A percentile compares a stretch with the other conserved stretches of the same genome.
Evolutionary conservation across 2,329 filamentous ascomycete species (phyloP).

Genomic region (Paraconiothyrium brasiliense): DNA sequence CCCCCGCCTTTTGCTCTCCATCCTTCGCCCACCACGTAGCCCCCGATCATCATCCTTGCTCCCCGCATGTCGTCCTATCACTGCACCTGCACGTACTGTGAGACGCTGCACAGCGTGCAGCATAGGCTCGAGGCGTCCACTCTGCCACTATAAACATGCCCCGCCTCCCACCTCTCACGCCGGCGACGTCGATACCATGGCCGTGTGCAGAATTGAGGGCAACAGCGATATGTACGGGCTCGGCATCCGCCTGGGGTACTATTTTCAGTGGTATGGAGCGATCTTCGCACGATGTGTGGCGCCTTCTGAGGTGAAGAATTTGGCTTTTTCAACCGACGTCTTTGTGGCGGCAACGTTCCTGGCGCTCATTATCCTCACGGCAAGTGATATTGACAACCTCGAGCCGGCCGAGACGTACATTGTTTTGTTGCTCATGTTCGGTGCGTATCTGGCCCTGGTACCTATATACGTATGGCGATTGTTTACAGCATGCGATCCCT

Average conservation of each 20-base stretch:
- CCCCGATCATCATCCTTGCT: slow-evolving; percentile 8
- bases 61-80: neutral
- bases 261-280: slow-evolving; percentile 41
- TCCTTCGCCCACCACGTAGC: slow-evolving; percentile 7
- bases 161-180: neutral
- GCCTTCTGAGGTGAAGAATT: slow-evolving; percentile 25
- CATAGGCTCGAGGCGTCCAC: slow-evolving; percentile 1
- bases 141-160: slow-evolving; percentile 2
- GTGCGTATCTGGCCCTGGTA: slow-evolving; percentile 26
- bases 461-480: slow-evolving; percentile 34
- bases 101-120: neutral
- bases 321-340: slow-evolving; percentile 26
- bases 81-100: slow-evolving; percentile 10
- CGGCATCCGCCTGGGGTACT: slow-evolving; percentile 44
- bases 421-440: slow-evolving; percentile 33
- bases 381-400: slow-evolving; percentile 19
- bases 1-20: slow-evolving; percentile 1
- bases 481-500: slow-evolving; percentile 29
- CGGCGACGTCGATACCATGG: slow-evolving; percentile 19
- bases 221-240: slow-evolving; percentile 45
- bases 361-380: slow-evolving; percentile 29
- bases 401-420: slow-evolving; percentile 34
- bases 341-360: slow-evolving; percentile 34
- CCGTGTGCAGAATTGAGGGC: slow-evolving; percentile 31
- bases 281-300: slow-evolving; percentile 35